phyloP scores from a whole-genome alignment of 306 rosid genomes.

The Echinosophora koreensis region DNA sequence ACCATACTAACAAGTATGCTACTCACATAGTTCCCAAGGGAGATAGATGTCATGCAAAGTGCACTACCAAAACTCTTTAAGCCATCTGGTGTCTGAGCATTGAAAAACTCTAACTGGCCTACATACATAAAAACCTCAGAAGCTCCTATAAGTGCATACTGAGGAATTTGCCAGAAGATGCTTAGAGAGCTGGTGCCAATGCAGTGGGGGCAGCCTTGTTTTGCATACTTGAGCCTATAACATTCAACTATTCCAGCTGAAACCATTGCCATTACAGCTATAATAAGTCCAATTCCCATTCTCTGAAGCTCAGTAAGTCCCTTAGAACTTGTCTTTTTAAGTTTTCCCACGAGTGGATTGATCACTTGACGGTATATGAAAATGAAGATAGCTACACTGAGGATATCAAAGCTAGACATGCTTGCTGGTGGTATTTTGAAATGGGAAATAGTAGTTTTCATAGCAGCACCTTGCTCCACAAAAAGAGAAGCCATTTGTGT shows the following conservation, averaged over 20 bases:
- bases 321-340: constrained; percentile 49
- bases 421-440: constrained; percentile 78
- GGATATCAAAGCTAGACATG: constrained; percentile 77
- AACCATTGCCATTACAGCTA: constrained; percentile 70
- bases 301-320: constrained; percentile 74
- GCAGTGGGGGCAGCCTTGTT: constrained; percentile 40
- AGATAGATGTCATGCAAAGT: constrained; percentile 80
- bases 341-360: constrained; percentile 58
- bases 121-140: constrained; percentile 84
- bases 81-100: constrained; percentile 83
- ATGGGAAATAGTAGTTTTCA: constrained; percentile 56
- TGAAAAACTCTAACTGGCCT: constrained; percentile 79
- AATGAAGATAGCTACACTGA: constrained; percentile 65
- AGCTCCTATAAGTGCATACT: constrained; percentile 70
- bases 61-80: constrained; percentile 84
- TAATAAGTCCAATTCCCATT: constrained; percentile 76
- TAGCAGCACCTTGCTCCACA: constrained; percentile 81
- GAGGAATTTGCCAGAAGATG: constrained; percentile 82
- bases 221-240: constrained; percentile 58
- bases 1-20: constrained; percentile 66
- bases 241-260: constrained; percentile 71
- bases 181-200: constrained; percentile 63
- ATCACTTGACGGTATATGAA: constrained; percentile 61
- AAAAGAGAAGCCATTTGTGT: constrained; percentile 87
- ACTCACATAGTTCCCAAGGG: constrained; percentile 77